These are phyloP conservation scores for Phytophthora gonapodyides DNA, from an alignment of 352 stramenopile species.

Conservation along the genomic window DNA sequence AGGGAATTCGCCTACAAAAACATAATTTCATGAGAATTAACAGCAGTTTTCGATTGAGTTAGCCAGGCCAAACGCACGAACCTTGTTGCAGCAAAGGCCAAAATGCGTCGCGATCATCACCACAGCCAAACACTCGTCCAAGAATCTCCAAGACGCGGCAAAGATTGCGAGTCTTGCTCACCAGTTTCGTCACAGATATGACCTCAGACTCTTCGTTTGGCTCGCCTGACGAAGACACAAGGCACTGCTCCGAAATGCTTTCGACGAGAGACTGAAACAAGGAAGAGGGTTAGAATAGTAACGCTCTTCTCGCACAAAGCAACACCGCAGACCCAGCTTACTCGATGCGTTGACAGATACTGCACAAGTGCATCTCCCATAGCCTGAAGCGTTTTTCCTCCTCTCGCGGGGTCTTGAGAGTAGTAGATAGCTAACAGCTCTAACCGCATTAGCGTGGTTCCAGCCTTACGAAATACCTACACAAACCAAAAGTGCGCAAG, in stretches of 20 bases:
- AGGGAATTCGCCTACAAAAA: conserved; percentile 46
- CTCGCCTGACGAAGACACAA: conserved; percentile 9
- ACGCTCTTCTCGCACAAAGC: not conserved
- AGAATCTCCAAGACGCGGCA: conserved; percentile 39
- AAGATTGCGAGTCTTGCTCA: conserved; percentile 43
- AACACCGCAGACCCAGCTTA: conserved; percentile 20
- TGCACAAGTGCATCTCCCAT: conserved; percentile 55
- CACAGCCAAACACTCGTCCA: conserved; percentile 37
- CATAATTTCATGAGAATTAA: conserved; percentile 20
- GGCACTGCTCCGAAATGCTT: conserved; percentile 26
- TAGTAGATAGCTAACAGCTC: conserved; percentile 70
- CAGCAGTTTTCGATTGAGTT: not conserved
- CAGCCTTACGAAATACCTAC: conserved; percentile 56
- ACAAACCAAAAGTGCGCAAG: not conserved
- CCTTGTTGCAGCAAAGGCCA: conserved; percentile 51
- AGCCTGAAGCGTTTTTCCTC: conserved; percentile 68
- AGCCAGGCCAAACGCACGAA: conserved; percentile 14
- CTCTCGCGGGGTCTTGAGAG: conserved; percentile 58
- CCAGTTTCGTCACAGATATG: conserved; percentile 37
- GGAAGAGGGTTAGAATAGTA: conserved; percentile 9
- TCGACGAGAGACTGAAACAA: conserved; percentile 27
- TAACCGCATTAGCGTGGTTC: conserved; percentile 61
- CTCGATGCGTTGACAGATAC: conserved; percentile 60
- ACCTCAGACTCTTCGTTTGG: conserved; percentile 16
- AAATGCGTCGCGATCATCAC: conserved; percentile 27